These are phyloP conservation scores for Colletotrichum tanaceti DNA, from an alignment of 2,329 filamentous ascomycete species.

Conservation along the genomic window DNA sequence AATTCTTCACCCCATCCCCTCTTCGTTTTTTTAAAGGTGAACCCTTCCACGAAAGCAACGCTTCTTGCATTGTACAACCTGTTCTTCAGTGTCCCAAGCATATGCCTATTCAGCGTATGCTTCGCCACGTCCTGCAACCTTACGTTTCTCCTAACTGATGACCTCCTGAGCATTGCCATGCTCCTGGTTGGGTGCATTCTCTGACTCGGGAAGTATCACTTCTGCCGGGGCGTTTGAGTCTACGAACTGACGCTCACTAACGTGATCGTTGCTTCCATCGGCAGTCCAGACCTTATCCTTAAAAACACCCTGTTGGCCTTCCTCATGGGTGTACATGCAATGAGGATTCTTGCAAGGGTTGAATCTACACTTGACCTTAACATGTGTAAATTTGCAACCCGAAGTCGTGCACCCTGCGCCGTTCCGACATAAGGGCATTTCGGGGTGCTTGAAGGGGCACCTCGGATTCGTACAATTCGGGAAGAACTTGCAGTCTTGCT, in stretches of 20 bases:
- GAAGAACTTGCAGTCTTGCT: slow-evolving; percentile 90
- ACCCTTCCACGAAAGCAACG: slow-evolving; percentile 15
- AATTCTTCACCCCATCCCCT: not conserved
- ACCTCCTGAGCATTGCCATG: slow-evolving; percentile 53
- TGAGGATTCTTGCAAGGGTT: slow-evolving; percentile 90
- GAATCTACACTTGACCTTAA: slow-evolving; percentile 87
- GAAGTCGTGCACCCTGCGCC: slow-evolving; percentile 85
- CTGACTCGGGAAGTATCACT: slow-evolving; percentile 72
- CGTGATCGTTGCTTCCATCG: slow-evolving; percentile 69
- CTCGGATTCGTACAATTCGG: slow-evolving; percentile 89
- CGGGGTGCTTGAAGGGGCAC: slow-evolving; percentile 91
- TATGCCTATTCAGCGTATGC: not conserved
- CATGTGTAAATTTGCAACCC: slow-evolving; percentile 91
- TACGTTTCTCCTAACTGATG: slow-evolving; percentile 45
- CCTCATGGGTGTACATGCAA: slow-evolving; percentile 90
- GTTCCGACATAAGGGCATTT: slow-evolving; percentile 88
- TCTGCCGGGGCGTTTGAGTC: slow-evolving; percentile 77
- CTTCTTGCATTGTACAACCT: slow-evolving; percentile 12
- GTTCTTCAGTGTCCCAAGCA: not conserved
- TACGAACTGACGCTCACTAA: slow-evolving; percentile 90
- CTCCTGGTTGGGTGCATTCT: slow-evolving; percentile 54
- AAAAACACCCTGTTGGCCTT: slow-evolving; percentile 87
- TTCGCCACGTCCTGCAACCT: not conserved
- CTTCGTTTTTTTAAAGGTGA: not conserved
- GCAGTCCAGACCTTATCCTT: slow-evolving; percentile 93